phyloP scores from a whole-genome alignment of 78 protist species.

The Dictyostelium intermedium region DNA sequence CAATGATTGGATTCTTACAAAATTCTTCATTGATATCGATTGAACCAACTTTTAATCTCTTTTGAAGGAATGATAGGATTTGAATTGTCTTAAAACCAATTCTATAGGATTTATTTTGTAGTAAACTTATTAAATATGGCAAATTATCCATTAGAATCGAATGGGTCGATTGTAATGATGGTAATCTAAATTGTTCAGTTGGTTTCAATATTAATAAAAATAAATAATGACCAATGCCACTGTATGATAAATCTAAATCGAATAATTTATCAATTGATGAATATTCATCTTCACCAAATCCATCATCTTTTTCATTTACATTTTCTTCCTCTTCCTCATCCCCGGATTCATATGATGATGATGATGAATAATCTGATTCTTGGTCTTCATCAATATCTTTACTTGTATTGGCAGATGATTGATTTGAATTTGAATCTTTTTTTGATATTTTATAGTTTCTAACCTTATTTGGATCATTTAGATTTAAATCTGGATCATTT shows the following conservation, averaged over 20 bases:
- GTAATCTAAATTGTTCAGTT: conserved; percentile 15
- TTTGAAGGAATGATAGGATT: conserved; percentile 49
- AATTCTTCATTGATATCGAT: neutral
- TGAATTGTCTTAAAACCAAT: conserved; percentile 71
- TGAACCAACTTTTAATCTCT: conserved; percentile 21
- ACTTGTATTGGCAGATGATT: neutral
- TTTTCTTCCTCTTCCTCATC: neutral
- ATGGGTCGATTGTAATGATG: conserved; percentile 29
- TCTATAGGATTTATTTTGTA: conserved; percentile 23
- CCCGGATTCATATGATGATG: neutral
- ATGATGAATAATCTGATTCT: neutral
- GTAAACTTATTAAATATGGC: conserved; percentile 40
- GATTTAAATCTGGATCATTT: conserved; percentile 4
- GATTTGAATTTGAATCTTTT: neutral
- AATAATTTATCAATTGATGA: conserved; percentile 10
- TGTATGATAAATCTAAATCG: conserved; percentile 40
- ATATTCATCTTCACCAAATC: neutral
- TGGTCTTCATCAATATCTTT: neutral
- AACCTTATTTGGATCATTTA: conserved; percentile 9
- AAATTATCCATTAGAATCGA: conserved; percentile 23
- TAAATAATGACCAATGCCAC: conserved; percentile 56
- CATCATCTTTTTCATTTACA: neutral
- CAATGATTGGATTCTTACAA: conserved; percentile 8
- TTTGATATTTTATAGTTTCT: neutral
- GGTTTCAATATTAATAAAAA: conserved; percentile 33